Evolutionary conservation across 805 yeast genomes (phyloP).

Genomic region (Crinitomyces ghanaensis): DNA sequence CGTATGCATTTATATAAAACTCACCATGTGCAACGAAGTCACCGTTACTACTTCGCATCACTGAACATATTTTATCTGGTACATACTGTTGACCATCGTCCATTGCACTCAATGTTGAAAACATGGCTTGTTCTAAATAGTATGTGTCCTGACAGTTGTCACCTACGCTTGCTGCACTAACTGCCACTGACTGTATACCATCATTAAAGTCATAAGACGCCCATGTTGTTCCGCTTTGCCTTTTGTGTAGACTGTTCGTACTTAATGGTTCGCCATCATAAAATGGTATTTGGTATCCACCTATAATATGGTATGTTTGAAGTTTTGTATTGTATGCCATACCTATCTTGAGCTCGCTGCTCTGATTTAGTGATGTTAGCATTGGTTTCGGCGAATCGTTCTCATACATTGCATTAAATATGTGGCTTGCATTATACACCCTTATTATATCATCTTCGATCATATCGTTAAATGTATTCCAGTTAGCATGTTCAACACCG

Average conservation of each 20-base stretch:
- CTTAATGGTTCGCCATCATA: neutral
- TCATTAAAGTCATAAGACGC: slow-evolving; percentile 1
- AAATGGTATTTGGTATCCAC: neutral
- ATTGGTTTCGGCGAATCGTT: neutral
- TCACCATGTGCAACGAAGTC: slow-evolving; percentile 1
- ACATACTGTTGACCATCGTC: slow-evolving; percentile 1
- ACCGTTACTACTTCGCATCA: neutral
- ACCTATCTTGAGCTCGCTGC: neutral
- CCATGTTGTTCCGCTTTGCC: neutral
- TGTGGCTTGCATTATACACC: neutral
- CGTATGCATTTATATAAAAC: neutral
- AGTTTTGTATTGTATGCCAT: neutral
- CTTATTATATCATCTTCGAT: neutral
- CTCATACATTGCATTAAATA: neutral
- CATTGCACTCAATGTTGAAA: neutral
- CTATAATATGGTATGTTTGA: neutral
- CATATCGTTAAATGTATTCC: neutral
- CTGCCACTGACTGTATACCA: neutral
- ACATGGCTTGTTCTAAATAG: neutral
- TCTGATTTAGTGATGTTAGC: too few species aligned
- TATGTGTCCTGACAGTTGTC: neutral
- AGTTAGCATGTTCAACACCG: neutral
- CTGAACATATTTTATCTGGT: neutral
- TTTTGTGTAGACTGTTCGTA: neutral
- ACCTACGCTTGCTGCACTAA: neutral